A percentile compares a stretch with the other conserved stretches of the same genome.
phyloP scores from a whole-genome alignment of 345 rosid species.

The Camelina laxa region DNA sequence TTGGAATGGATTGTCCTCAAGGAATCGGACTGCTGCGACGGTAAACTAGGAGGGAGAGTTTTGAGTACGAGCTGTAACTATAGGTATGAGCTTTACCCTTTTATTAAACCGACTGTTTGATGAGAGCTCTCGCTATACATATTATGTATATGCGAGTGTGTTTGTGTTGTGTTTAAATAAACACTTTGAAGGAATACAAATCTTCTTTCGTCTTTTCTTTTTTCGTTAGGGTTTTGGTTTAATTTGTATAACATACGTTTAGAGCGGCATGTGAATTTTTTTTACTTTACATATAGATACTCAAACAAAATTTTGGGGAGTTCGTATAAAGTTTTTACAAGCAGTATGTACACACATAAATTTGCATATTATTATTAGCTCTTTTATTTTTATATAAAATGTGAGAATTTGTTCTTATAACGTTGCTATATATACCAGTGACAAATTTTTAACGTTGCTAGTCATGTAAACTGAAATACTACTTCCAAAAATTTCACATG shows the following conservation, averaged over 20 bases:
- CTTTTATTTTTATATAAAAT: no score
- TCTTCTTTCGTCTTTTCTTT: not conserved
- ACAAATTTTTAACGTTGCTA: not conserved
- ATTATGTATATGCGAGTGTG: not conserved
- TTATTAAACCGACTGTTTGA: not conserved
- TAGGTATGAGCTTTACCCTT: slow-evolving; percentile 9
- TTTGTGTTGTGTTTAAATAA: not conserved
- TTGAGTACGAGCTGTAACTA: not conserved
- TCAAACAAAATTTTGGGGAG: not conserved
- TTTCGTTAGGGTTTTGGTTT: not conserved
- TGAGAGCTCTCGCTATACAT: not conserved
- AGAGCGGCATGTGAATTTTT: not conserved
- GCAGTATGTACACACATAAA: not conserved
- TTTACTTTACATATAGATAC: not conserved
- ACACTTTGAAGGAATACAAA: not conserved
- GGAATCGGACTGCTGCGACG: not conserved
- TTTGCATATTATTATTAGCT: not conserved
- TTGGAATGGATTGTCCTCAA: not conserved
- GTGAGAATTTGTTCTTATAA: not conserved
- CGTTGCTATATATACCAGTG: not conserved
- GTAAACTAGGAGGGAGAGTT: not conserved
- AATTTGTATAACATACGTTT: not conserved
- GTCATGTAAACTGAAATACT: not conserved
- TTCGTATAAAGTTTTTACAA: not conserved
- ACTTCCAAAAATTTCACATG: not conserved